Evolutionary conservation across 1,139 yeast species (phyloP), one percentile per base, ranked within the genome.

Genomic region (Sugiyamaella sp.): DNA sequence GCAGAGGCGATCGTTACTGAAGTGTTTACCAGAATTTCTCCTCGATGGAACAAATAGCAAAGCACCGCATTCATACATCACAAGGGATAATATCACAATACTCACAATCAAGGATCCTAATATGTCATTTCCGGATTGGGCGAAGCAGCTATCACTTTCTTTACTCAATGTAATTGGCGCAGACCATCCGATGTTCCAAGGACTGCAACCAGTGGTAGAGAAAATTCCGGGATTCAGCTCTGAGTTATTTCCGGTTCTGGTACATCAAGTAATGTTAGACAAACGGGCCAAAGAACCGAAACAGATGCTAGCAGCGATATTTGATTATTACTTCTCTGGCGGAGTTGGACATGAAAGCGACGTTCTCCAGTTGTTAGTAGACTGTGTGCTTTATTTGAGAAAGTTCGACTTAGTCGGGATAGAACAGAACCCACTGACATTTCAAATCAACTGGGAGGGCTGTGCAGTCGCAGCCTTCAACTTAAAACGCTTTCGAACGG

Each of bases 181-280:
- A 20, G 20, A 21, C 14, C 43, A 42, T 17, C 53, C 49, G 9
- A 24, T 33, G n/a, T 22, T 51, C n/a, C 32, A 33, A 37, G 47
- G 53, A 8, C 33, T 51, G 22, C 25, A 45, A 16, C 32, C 20
- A 16, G 22, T 54, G 29, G 33, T 55, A 12, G 39, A 49, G 16
- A 45, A 54, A 27, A 38, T 57, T 12, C 41, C 44, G 2, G 55
- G 33, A 19, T 57, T 56, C 17, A 71, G 69, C 0, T 58, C 69
- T 3, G 61, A 65, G 0, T 62, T 63, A 0, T 83, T 79, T 56
- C 62, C 61, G 1, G 58, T 61, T 1, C 65, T 81, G 1, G 79
- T 76, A 55, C 55, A 63, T 1, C 62, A 55, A 17, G 41, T 38
- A 8, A 51, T 57, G 33, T 10, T 32, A 25, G 41, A 19, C 12